A percentile compares a stretch with the other conserved stretches of the same genome.
Evolutionary conservation across 495 filamentous ascomycete species (phyloP).

Genomic region (Neurospora intermedia): DNA sequence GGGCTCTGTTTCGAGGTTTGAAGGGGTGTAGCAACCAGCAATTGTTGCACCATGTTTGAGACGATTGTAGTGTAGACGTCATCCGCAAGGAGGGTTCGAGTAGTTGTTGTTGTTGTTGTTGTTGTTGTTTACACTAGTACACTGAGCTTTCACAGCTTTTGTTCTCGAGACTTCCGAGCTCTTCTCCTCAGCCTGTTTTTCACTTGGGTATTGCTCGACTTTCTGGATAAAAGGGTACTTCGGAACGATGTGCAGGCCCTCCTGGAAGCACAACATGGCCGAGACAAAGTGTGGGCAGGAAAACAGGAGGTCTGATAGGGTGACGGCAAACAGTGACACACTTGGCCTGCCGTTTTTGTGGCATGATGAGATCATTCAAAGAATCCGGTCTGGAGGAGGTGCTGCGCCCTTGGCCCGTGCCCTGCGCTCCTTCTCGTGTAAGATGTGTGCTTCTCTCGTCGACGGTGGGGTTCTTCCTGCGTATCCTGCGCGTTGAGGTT

Average conservation of each 20-base stretch:
- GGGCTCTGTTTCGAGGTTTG: not conserved
- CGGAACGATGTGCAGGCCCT: not conserved
- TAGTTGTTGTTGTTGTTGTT: not conserved
- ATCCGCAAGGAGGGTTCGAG: not conserved
- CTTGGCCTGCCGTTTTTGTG: constrained; percentile 9
- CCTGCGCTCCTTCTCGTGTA: not conserved
- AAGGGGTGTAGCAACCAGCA: not conserved
- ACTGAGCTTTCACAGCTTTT: not conserved
- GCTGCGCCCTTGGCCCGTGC: not conserved
- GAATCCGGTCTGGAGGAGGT: not conserved
- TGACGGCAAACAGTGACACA: constrained; percentile 2
- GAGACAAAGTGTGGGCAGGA: not conserved
- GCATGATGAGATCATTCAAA: constrained; percentile 27
- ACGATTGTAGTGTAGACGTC: not conserved
- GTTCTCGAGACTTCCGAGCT: not conserved
- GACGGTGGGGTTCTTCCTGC: not conserved
- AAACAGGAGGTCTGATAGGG: not conserved
- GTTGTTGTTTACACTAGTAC: not conserved
- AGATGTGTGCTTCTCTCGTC: not conserved
- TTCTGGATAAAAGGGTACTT: not conserved
- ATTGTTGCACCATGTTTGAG: not conserved
- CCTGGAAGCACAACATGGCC: not conserved
- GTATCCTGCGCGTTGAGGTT: not conserved
- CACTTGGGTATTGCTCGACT: too few species aligned
- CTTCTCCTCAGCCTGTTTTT: too few species aligned